Percentiles rank a stretch among this genome's conserved stretches.
These are phyloP conservation scores for Chytridiales sp. DNA, from an alignment of 371 early-diverging fungal species.

Conservation along the genomic window DNA sequence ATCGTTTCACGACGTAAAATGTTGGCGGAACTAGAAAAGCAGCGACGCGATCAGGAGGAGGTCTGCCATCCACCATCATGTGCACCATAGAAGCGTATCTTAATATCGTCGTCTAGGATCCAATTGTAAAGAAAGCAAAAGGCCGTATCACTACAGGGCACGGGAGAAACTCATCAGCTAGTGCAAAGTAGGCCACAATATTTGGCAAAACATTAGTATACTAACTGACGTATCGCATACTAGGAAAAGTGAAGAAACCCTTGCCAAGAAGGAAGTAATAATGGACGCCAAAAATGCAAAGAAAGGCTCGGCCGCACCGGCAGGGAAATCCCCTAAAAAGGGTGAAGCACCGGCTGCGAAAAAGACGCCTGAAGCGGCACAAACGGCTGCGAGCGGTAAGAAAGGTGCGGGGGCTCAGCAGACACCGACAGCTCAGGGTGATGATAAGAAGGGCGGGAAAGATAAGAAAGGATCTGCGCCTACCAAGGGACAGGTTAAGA, in stretches of 20 bases:
- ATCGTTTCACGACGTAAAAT: slow-evolving; percentile 35
- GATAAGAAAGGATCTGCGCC: slow-evolving; percentile 25
- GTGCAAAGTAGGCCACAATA: slow-evolving; percentile 18
- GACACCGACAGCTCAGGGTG: slow-evolving; percentile 14
- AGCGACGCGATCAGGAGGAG: slow-evolving; percentile 46
- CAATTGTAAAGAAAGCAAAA: slow-evolving; percentile 36
- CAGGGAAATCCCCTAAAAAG: slow-evolving; percentile 5
- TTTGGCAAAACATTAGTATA: too few relatives aligned
- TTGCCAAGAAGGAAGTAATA: slow-evolving; percentile 18
- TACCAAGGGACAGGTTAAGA: slow-evolving; percentile 27
- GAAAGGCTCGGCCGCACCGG: slow-evolving; percentile 14
- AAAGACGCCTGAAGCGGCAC: slow-evolving; percentile 33
- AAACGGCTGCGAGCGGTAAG: slow-evolving; percentile 19
- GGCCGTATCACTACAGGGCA: slow-evolving; percentile 18
- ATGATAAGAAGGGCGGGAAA: slow-evolving; percentile 22
- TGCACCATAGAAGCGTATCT: too few relatives aligned
- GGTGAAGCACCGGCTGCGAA: slow-evolving; percentile 6
- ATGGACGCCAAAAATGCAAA: slow-evolving; percentile 22
- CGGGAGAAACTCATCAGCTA: slow-evolving; percentile 32
- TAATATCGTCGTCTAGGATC: slow-evolving; percentile 23
- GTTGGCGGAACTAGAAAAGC: slow-evolving; percentile 37
- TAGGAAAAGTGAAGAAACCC: slow-evolving; percentile 34
- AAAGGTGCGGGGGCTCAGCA: slow-evolving; percentile 31
- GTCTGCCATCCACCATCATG: slow-evolving; percentile 20
- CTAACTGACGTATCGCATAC: too few relatives aligned